Conservation (phyloP, 768 basidiomycete genomes). For the Trametes punicea region DNA sequence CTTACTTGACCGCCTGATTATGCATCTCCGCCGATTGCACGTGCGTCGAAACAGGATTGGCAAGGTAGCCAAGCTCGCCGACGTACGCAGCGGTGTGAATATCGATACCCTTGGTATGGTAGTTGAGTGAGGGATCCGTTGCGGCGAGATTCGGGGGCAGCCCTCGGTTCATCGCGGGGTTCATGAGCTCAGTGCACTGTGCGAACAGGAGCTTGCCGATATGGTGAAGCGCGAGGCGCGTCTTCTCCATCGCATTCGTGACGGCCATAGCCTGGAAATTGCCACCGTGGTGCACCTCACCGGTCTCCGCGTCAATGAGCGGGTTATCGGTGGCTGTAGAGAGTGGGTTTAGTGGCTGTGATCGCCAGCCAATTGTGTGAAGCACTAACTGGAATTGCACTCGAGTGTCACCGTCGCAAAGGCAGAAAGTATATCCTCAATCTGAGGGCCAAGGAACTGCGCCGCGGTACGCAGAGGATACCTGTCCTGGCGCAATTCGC, state of each 20-base stretch:
- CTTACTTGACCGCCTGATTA: constrained; percentile 88
- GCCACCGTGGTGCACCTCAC: constrained; percentile 73
- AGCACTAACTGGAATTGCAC: constrained; percentile 72
- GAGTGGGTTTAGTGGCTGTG: background rate
- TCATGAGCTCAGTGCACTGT: constrained; percentile 66
- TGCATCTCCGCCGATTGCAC: constrained; percentile 90
- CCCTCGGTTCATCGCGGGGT: constrained; percentile 81
- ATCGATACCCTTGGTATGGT: constrained; percentile 82
- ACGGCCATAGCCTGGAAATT: constrained; percentile 90
- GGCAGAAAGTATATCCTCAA: constrained; percentile 73
- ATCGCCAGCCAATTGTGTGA: background rate
- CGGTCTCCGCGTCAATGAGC: constrained; percentile 65
- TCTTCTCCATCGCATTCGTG: constrained; percentile 86
- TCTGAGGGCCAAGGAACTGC: constrained; percentile 83
- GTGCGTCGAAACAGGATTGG: constrained; percentile 80
- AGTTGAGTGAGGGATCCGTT: constrained; percentile 77
- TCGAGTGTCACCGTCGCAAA: constrained; percentile 65
- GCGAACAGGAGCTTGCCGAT: constrained; percentile 51
- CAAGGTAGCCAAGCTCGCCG: constrained; percentile 77
- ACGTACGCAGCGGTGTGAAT: constrained; percentile 82
- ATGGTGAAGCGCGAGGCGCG: constrained; percentile 54
- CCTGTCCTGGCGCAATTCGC: constrained; percentile 76
- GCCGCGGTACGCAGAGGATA: constrained; percentile 72
- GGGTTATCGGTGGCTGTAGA: constrained; percentile 83
- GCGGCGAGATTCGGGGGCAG: constrained; percentile 77